These are phyloP conservation scores for Blastocladiella emersonii DNA, from an alignment of 371 early-diverging fungal species.

Conservation along the genomic window DNA sequence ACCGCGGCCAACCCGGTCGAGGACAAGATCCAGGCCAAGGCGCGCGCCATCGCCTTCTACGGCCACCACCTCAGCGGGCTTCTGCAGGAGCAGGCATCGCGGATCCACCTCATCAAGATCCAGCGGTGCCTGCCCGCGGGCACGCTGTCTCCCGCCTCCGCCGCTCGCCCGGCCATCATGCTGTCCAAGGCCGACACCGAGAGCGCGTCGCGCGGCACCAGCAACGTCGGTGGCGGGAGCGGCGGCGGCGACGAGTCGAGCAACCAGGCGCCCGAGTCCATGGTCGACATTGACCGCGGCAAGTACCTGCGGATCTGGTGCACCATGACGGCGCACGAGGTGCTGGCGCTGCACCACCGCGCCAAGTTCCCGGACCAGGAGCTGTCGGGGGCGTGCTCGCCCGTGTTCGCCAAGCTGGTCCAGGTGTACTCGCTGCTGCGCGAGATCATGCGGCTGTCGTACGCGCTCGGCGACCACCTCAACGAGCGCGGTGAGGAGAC, in stretches of 20 bases:
- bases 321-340: background rate
- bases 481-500: conserved; percentile 1
- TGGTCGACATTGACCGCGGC: background rate
- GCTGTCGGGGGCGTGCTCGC: background rate
- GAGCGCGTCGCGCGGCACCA: too few relatives aligned
- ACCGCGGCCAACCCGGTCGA: background rate
- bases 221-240: too few relatives aligned
- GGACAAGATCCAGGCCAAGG: background rate
- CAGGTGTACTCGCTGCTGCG: background rate
- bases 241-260: too few relatives aligned
- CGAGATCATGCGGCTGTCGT: background rate
- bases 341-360: background rate
- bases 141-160: too few relatives aligned
- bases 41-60: background rate
- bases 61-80: background rate
- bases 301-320: background rate
- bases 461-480: background rate
- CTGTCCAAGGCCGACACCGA: too few relatives aligned
- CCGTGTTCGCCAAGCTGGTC: background rate
- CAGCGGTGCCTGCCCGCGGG: background rate
- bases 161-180: too few relatives aligned
- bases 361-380: background rate
- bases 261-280: background rate
- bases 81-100: background rate
- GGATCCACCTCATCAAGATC: background rate